Percentiles rank a stretch among this genome's conserved stretches.
phyloP scores from a whole-genome alignment of 2,329 filamentous ascomycete genomes.

The Nannizziopsis arthrosporioides region DNA sequence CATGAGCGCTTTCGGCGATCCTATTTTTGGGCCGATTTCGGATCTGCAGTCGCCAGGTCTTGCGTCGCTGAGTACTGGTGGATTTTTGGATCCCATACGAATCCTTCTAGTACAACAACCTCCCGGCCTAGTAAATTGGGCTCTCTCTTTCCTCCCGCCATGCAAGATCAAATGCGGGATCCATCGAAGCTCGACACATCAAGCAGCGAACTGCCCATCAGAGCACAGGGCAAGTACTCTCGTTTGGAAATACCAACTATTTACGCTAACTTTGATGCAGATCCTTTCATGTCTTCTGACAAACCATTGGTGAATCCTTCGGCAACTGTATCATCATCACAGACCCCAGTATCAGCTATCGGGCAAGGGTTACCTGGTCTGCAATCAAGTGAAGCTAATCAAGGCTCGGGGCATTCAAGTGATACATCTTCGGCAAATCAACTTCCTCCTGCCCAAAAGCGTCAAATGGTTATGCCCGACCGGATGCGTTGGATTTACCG shows the following conservation, averaged over 20 bases:
- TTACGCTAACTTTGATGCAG: conserved; percentile 15
- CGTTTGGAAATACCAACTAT: not conserved
- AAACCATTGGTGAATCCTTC: conserved; percentile 23
- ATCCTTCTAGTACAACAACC: conserved; percentile 50
- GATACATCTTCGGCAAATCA: conserved; percentile 45
- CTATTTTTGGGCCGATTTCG: conserved; percentile 61
- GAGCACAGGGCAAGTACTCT: conserved; percentile 43
- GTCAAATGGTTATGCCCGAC: conserved; percentile 98
- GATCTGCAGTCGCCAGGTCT: conserved; percentile 52
- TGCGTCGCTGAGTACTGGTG: conserved; percentile 31
- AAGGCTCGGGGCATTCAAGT: conserved; percentile 26
- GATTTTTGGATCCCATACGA: conserved; percentile 54
- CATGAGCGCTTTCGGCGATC: conserved; percentile 43
- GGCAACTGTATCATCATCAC: conserved; percentile 24
- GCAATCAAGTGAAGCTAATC: conserved; percentile 25
- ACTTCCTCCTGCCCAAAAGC: conserved; percentile 56
- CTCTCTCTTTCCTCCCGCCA: conserved; percentile 72
- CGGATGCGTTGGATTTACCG: conserved; percentile 98
- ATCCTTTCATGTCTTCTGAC: conserved; percentile 23
- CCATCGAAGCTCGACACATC: conserved; percentile 51
- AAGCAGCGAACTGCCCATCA: conserved; percentile 44
- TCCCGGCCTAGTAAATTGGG: conserved; percentile 71
- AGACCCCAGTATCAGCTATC: conserved; percentile 28
- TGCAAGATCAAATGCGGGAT: conserved; percentile 81
- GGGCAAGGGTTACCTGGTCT: conserved; percentile 20